Evolutionary conservation across 176 grass and related monocot species (phyloP).

Genomic region (Tuctoria greenei): DNA sequence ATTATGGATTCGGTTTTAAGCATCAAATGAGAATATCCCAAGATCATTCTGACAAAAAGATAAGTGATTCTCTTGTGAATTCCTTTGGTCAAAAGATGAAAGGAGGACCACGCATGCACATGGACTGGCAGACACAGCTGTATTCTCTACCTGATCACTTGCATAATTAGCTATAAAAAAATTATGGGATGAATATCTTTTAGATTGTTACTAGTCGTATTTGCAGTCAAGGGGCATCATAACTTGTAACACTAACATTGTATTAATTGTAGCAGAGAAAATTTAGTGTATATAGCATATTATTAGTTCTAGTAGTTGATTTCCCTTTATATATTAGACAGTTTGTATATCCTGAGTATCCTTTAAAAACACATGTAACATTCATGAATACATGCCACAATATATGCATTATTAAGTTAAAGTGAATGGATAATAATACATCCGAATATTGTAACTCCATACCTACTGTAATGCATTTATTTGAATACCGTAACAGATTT

Average conservation of each 20-base stretch:
- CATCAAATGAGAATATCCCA: constrained; percentile 43
- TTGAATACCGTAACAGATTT: not conserved
- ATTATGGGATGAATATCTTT: no score
- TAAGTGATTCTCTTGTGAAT: not conserved
- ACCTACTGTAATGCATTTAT: not conserved
- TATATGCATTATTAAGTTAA: not conserved
- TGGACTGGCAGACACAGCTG: not conserved
- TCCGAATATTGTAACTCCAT: not conserved
- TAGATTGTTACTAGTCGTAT: no score
- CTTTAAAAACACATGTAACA: not conserved
- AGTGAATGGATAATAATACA: not conserved
- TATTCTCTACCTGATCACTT: no score
- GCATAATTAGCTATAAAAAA: no score
- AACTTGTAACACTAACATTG: no score
- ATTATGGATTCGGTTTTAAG: not conserved
- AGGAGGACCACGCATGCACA: not conserved
- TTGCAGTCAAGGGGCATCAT: no score
- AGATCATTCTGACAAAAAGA: constrained; percentile 18
- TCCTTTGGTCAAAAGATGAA: constrained; percentile 11
- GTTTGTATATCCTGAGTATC: no score
- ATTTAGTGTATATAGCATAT: no score
- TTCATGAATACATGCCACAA: not conserved
- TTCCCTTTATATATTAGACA: no score
- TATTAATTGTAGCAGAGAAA: no score
- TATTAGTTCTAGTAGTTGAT: no score